Evolutionary conservation across 208 protist genomes (phyloP).

Genomic region (Trypanosoma platydactyli): DNA sequence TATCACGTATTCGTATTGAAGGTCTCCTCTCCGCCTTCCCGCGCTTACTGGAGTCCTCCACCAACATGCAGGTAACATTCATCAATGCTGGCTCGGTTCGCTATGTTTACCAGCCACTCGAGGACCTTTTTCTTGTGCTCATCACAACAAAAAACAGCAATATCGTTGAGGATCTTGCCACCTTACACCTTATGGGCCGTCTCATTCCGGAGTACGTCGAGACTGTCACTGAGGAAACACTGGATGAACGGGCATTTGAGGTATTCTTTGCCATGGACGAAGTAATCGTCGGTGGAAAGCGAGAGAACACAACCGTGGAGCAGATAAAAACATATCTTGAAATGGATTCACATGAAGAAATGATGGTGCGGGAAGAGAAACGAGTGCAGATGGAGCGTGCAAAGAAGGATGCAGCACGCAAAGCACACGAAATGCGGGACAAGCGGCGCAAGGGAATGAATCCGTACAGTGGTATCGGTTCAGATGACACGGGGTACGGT

Average conservation of each 20-base stretch:
- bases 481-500: conserved; percentile 46
- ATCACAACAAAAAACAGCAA: conserved; percentile 96
- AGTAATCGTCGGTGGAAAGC: conserved; percentile 93
- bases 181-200: conserved; percentile 92
- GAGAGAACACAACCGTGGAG: conserved; percentile 93
- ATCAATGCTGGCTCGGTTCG: conserved; percentile 95
- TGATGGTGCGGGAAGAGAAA: conserved; percentile 79
- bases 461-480: conserved; percentile 79
- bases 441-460: conserved; percentile 43
- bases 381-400: conserved; percentile 89
- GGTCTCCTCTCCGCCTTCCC: conserved; percentile 97
- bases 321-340: conserved; percentile 95
- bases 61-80: conserved; percentile 95
- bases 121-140: conserved; percentile 93
- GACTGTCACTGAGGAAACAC: conserved; percentile 62
- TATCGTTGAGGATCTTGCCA: conserved; percentile 98
- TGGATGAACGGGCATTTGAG: conserved; percentile 90
- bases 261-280: conserved; percentile 98
- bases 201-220: conserved; percentile 92
- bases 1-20: conserved; percentile 95
- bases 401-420: conserved; percentile 85
- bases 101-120: conserved; percentile 98
- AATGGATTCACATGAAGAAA: conserved; percentile 97
- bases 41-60: conserved; percentile 89
- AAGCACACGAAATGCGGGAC: conserved; percentile 84